These are phyloP conservation scores for Termitomyces sp. DNA, from an alignment of 768 basidiomycete genomes.

Conservation along the genomic window DNA sequence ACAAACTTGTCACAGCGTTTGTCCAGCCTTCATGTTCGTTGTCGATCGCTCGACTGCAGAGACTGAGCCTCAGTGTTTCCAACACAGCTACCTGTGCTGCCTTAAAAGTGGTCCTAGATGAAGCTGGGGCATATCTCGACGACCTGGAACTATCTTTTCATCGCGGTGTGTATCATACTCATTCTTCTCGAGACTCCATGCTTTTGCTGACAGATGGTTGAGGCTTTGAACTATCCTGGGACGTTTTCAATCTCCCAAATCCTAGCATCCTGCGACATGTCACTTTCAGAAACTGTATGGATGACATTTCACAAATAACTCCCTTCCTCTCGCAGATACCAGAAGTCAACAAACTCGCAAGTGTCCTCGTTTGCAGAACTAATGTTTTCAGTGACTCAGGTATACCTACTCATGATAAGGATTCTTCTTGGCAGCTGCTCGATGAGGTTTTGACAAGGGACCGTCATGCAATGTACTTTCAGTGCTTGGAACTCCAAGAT, in stretches of 20 bases:
- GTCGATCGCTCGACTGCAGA: not conserved
- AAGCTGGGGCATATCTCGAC: not conserved
- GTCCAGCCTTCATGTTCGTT: not conserved
- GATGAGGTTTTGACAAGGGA: no score
- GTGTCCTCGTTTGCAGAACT: no score
- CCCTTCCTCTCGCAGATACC: no score
- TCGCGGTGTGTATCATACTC: no score
- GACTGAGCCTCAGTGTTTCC: not conserved
- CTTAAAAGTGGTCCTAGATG: not conserved
- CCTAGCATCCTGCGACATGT: not conserved
- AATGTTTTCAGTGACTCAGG: no score
- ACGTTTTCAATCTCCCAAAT: not conserved
- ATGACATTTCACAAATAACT: not conserved
- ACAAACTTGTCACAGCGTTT: not conserved
- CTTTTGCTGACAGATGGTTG: not conserved
- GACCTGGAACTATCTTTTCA: not conserved
- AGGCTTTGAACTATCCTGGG: not conserved
- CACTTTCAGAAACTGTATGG: not conserved
- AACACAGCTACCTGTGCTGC: not conserved
- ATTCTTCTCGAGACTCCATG: no score
- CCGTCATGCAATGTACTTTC: no score
- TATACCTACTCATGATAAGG: no score
- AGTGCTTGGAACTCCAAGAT: no score
- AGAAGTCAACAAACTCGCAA: no score
- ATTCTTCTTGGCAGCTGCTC: no score